Conservation (phyloP, 2,329 filamentous ascomycete genomes). For the Xylaria sp. region DNA sequence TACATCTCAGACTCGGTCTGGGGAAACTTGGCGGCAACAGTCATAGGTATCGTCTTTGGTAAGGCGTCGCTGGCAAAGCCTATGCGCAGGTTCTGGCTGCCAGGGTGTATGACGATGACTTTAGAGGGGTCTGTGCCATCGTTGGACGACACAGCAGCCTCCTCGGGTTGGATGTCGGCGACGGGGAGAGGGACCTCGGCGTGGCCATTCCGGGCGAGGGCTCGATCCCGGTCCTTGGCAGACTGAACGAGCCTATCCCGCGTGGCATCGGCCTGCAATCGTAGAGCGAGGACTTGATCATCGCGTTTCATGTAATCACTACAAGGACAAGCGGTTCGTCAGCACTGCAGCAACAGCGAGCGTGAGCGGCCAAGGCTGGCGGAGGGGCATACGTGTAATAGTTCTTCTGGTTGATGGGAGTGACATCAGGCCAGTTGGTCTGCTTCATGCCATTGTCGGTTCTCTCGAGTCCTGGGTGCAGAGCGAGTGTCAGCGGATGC, state of each 20-base stretch:
- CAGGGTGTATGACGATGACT: slow-evolving; percentile 93
- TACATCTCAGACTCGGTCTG: slow-evolving; percentile 86
- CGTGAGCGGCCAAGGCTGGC: neutral
- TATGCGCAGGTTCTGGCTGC: slow-evolving; percentile 94
- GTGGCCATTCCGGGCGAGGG: slow-evolving; percentile 78
- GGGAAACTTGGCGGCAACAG: slow-evolving; percentile 81
- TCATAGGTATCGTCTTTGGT: slow-evolving; percentile 93
- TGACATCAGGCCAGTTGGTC: slow-evolving; percentile 90
- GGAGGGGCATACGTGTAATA: slow-evolving; percentile 83
- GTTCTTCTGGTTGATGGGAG: slow-evolving; percentile 98
- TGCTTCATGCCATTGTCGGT: slow-evolving; percentile 99
- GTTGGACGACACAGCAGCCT: slow-evolving; percentile 62
- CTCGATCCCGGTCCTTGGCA: slow-evolving; percentile 88
- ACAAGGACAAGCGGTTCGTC: slow-evolving; percentile 39
- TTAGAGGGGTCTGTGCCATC: slow-evolving; percentile 81
- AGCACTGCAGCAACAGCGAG: slow-evolving; percentile 10
- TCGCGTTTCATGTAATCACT: slow-evolving; percentile 99
- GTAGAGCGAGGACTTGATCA: slow-evolving; percentile 90
- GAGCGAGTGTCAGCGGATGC: slow-evolving; percentile 13
- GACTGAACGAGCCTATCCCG: slow-evolving; percentile 84
- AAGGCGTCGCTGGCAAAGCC: slow-evolving; percentile 95
- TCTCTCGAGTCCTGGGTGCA: slow-evolving; percentile 81
- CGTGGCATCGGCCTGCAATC: slow-evolving; percentile 87
- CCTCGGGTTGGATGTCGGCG: slow-evolving; percentile 69
- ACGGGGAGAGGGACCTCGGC: slow-evolving; percentile 71